Evolutionary conservation across 345 rosid genomes (phyloP).

Genomic region (Cardiospermum halicacabum): DNA sequence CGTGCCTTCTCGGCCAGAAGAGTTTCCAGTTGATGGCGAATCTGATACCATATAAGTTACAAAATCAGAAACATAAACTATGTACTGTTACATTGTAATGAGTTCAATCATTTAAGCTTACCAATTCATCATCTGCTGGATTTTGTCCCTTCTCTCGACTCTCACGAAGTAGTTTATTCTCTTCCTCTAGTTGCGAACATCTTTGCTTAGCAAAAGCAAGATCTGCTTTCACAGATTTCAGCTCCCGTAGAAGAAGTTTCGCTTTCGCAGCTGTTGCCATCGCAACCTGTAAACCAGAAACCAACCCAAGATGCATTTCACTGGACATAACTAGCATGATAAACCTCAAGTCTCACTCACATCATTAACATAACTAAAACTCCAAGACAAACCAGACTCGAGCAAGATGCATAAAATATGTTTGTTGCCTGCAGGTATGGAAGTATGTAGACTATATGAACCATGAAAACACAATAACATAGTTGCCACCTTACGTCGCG

Average conservation of each 20-base stretch:
- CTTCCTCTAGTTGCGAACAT: slow-evolving; percentile 86
- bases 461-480: slow-evolving; percentile 37
- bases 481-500: slow-evolving; percentile 93
- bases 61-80: neutral
- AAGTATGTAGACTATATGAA: slow-evolving; percentile 19
- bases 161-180: slow-evolving; percentile 83
- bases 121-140: slow-evolving; percentile 92
- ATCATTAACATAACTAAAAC: neutral
- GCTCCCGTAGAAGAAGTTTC: slow-evolving; percentile 88
- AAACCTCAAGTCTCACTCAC: neutral
- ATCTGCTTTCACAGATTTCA: slow-evolving; percentile 90
- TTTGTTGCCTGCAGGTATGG: neutral
- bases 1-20: slow-evolving; percentile 95
- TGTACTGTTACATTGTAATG: neutral
- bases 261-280: slow-evolving; percentile 99
- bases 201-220: slow-evolving; percentile 83
- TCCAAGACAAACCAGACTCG: neutral
- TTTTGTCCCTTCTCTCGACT: slow-evolving; percentile 71
- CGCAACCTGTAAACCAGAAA: slow-evolving; percentile 62
- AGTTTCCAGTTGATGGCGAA: slow-evolving; percentile 94
- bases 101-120: slow-evolving; percentile 19
- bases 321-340: neutral
- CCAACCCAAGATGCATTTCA: slow-evolving; percentile 31
- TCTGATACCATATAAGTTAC: slow-evolving; percentile 37
- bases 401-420: neutral